These are phyloP conservation scores for Monilinia fructigena DNA, from an alignment of 2,329 filamentous ascomycete genomes.

Conservation along the genomic window DNA sequence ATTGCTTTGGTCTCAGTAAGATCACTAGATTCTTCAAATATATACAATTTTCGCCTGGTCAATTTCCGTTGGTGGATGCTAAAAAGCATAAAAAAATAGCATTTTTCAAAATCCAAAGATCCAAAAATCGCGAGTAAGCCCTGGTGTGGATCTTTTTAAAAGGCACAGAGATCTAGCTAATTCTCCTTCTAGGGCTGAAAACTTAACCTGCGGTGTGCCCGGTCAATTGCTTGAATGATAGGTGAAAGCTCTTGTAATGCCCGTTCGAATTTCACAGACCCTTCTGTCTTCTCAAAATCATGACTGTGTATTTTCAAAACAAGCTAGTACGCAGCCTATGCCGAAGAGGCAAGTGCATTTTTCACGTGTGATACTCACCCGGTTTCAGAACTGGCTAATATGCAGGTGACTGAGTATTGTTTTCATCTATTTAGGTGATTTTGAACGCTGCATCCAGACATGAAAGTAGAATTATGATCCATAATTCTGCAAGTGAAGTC, in stretches of 20 bases:
- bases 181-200: constrained; percentile 4
- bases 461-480: background rate
- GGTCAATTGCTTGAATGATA: background rate
- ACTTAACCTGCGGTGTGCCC: background rate
- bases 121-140: background rate
- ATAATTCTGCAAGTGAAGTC: background rate
- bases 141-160: background rate
- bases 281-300: background rate
- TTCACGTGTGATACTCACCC: constrained; percentile 10
- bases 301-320: background rate
- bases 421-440: background rate
- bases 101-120: background rate
- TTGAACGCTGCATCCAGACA: background rate
- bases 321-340: constrained; percentile 6
- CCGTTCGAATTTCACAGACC: background rate
- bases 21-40: background rate
- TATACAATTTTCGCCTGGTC: constrained; percentile 1
- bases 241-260: background rate
- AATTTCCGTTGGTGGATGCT: background rate
- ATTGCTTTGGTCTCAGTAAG: background rate
- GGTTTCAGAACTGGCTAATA: constrained; percentile 7
- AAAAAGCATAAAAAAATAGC: background rate
- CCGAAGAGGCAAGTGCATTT: constrained; percentile 3
- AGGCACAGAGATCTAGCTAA: background rate
- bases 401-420: background rate